phyloP scores from a whole-genome alignment of 495 filamentous ascomycete genomes.

The Talaromyces stipitatus region DNA sequence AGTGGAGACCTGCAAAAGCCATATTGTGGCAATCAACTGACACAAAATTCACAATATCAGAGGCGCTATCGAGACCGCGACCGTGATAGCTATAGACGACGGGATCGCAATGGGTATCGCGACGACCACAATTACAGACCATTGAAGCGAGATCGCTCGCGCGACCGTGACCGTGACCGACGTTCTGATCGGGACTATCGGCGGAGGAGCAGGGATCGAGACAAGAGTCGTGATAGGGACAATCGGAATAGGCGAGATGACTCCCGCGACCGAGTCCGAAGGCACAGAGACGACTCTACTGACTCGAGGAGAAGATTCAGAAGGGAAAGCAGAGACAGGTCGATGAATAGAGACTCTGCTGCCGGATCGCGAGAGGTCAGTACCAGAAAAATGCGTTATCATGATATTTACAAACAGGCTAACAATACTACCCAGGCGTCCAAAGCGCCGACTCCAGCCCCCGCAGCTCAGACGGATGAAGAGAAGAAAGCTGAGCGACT shows the following conservation, averaged over 20 bases:
- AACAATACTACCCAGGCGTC: slow-evolving; percentile 22
- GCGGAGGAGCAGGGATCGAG: slow-evolving; percentile 63
- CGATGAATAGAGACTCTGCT: slow-evolving; percentile 30
- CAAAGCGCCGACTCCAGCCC: slow-evolving; percentile 40
- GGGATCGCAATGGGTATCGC: slow-evolving; percentile 57
- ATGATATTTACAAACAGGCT: background rate
- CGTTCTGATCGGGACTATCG: slow-evolving; percentile 53
- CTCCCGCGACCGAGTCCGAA: slow-evolving; percentile 62
- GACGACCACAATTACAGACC: slow-evolving; percentile 61
- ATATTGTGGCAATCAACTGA: background rate
- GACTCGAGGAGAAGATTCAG: slow-evolving; percentile 63
- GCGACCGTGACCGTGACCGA: slow-evolving; percentile 56
- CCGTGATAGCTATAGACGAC: slow-evolving; percentile 51
- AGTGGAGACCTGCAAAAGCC: background rate
- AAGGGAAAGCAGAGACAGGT: slow-evolving; percentile 56
- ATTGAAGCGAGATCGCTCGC: slow-evolving; percentile 53
- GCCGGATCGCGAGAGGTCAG: slow-evolving; percentile 42
- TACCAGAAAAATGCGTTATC: slow-evolving; percentile 22
- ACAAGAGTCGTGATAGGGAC: slow-evolving; percentile 68
- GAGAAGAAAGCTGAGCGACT: slow-evolving; percentile 79
- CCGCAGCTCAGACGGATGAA: slow-evolving; percentile 58
- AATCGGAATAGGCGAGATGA: slow-evolving; percentile 71
- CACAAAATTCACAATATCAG: slow-evolving; percentile 22
- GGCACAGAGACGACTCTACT: slow-evolving; percentile 68
- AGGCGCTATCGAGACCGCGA: slow-evolving; percentile 53